These are phyloP conservation scores for Acanthamoeba rhysodes DNA, from an alignment of 208 protist species.

Conservation along the genomic window DNA sequence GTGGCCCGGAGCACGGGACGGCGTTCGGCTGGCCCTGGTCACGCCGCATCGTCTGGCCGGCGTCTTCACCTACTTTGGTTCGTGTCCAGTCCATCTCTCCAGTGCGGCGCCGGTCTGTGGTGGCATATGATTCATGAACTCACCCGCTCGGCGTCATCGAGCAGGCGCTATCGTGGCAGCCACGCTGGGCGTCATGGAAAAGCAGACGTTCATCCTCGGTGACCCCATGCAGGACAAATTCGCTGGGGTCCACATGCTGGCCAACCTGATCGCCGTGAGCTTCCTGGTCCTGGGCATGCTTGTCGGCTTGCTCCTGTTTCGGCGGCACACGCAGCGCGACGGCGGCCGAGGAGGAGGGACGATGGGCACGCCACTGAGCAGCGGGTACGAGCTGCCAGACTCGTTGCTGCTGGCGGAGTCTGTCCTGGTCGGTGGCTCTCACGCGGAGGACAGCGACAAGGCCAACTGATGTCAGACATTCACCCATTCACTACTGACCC, in stretches of 20 bases:
- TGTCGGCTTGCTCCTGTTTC: not conserved
- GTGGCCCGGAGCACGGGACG: constrained; percentile 5
- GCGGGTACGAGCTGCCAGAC: not conserved
- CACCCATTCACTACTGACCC: no score
- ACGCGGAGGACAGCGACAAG: no score
- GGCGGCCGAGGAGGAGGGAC: no score
- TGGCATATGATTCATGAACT: no score
- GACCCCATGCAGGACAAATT: constrained; percentile 27
- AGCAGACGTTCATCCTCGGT: constrained; percentile 54
- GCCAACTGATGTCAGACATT: no score
- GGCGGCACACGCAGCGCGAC: not conserved
- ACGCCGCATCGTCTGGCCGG: not conserved
- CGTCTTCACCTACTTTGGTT: not conserved
- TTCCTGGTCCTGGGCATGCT: constrained; percentile 1
- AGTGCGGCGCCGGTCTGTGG: not conserved
- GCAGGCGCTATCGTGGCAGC: constrained; percentile 22
- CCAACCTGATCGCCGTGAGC: not conserved
- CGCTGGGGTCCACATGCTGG: constrained; percentile 14
- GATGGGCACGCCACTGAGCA: no score
- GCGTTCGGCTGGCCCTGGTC: not conserved
- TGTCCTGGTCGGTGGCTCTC: no score
- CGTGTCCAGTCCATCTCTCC: not conserved
- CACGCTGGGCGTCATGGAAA: constrained; percentile 19
- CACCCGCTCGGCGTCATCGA: no score
- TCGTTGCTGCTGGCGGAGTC: not conserved